These are phyloP conservation scores for Trichoderma sp. DNA, from an alignment of 2,329 filamentous ascomycete species.

Conservation along the genomic window DNA sequence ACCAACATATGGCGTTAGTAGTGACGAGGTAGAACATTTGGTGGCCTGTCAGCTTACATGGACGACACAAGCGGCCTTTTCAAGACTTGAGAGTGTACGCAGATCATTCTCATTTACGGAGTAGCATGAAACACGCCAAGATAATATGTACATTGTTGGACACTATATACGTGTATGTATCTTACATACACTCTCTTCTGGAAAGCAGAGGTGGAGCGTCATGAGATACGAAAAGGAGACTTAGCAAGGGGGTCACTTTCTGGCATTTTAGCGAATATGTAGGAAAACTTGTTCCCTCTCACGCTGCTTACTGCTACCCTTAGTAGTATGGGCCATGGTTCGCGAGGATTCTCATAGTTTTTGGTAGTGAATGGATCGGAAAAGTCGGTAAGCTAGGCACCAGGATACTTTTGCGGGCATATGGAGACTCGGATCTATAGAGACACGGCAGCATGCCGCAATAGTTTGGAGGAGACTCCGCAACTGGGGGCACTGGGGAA, in stretches of 20 bases:
- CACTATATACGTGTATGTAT: not conserved
- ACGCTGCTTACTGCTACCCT: not conserved
- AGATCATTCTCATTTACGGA: not conserved
- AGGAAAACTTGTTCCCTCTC: not conserved
- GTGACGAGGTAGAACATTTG: not conserved
- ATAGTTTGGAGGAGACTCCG: not conserved
- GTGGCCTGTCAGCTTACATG: not conserved
- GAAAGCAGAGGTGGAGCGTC: not conserved
- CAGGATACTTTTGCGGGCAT: constrained; percentile 12
- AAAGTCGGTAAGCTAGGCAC: constrained; percentile 14
- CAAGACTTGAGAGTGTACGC: not conserved
- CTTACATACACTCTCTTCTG: not conserved
- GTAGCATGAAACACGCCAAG: not conserved
- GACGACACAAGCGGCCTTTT: not conserved
- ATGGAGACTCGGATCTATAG: constrained; percentile 2
- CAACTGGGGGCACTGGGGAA: constrained; percentile 1
- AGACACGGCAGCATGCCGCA: not conserved
- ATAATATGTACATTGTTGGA: not conserved
- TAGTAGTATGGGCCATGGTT: not conserved
- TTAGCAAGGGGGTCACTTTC: not conserved
- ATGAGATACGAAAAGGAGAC: not conserved
- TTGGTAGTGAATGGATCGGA: not conserved
- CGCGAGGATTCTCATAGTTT: not conserved
- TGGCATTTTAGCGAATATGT: not conserved
- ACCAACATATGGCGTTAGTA: not conserved